Percentiles rank a stretch among this genome's conserved stretches.
Conservation (phyloP, 257 asterid genomes). For the Solanum clarkiae region DNA sequence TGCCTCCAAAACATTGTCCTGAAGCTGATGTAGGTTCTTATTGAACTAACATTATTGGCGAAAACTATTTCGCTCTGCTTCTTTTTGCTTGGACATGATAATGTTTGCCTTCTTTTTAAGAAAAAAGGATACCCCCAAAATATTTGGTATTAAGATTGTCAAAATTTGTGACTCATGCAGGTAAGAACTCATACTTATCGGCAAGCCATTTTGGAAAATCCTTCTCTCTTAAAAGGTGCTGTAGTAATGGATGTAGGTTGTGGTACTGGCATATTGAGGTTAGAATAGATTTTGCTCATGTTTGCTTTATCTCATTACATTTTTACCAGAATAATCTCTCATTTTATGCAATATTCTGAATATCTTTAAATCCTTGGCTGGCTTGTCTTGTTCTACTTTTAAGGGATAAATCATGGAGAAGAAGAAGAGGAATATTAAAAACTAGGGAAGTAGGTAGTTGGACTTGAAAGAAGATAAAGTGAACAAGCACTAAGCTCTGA, state of each 20-base stretch:
- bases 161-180: slow-evolving; percentile 21
- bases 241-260: slow-evolving; percentile 96
- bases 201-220: slow-evolving; percentile 75
- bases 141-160: background rate
- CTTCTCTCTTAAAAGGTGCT: slow-evolving; percentile 60
- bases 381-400: background rate
- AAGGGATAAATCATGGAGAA: background rate
- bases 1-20: background rate
- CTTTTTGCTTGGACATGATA: background rate
- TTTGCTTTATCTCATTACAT: background rate
- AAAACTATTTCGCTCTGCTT: background rate
- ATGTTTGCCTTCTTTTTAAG: background rate
- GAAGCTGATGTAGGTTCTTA: background rate
- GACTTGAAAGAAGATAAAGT: background rate
- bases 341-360: background rate
- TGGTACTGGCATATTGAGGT: slow-evolving; percentile 98
- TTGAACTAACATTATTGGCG: background rate
- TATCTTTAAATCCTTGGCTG: background rate
- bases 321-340: background rate
- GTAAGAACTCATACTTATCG: slow-evolving; percentile 82
- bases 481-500: background rate
- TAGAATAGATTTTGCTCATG: background rate
- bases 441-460: background rate
- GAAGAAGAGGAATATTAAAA: background rate
- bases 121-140: background rate